These are phyloP conservation scores for Endotrypanum monterogeii DNA, from an alignment of 208 protist species.

Conservation along the genomic window DNA sequence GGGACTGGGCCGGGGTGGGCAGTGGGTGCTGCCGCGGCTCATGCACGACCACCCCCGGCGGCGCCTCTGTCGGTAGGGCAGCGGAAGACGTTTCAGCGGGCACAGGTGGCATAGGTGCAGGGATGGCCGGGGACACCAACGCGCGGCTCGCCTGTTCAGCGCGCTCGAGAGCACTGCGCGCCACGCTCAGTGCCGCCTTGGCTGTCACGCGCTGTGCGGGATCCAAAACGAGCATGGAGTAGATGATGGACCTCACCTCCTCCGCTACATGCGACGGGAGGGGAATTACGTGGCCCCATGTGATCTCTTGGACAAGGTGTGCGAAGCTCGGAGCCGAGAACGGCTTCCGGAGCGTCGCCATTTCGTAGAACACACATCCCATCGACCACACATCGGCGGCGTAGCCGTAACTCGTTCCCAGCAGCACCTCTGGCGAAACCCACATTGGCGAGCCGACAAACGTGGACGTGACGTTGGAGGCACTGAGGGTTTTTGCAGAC, in stretches of 20 bases:
- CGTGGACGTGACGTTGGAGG: conserved; percentile 71
- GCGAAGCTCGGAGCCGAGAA: conserved; percentile 80
- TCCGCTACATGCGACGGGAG: conserved; percentile 47
- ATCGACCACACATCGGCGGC: conserved; percentile 94
- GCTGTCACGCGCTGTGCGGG: conserved; percentile 50
- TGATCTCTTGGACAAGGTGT: conserved; percentile 78
- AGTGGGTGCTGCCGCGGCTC: conserved; percentile 1
- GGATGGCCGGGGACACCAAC: conserved; percentile 9
- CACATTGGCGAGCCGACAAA: conserved; percentile 92
- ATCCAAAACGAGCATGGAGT: conserved; percentile 61
- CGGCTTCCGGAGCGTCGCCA: conserved; percentile 67
- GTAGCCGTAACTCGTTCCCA: conserved; percentile 86
- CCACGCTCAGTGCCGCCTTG: conserved; percentile 35
- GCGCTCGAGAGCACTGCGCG: conserved; percentile 14
- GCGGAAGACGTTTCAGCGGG: not conserved
- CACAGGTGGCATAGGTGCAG: not conserved
- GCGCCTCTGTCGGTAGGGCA: not conserved
- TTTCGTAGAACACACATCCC: conserved; percentile 88
- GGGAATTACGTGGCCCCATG: conserved; percentile 56
- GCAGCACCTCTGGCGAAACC: conserved; percentile 93
- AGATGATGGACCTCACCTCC: conserved; percentile 51
- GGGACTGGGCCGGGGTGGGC: not conserved
- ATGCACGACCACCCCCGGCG: not conserved
- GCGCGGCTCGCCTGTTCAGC: conserved; percentile 13
- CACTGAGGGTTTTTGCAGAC: conserved; percentile 71